Percentiles rank a stretch among this genome's conserved stretches.
Evolutionary conservation across 495 filamentous ascomycete genomes (phyloP).

Genomic region (Lophium mytilinum): DNA sequence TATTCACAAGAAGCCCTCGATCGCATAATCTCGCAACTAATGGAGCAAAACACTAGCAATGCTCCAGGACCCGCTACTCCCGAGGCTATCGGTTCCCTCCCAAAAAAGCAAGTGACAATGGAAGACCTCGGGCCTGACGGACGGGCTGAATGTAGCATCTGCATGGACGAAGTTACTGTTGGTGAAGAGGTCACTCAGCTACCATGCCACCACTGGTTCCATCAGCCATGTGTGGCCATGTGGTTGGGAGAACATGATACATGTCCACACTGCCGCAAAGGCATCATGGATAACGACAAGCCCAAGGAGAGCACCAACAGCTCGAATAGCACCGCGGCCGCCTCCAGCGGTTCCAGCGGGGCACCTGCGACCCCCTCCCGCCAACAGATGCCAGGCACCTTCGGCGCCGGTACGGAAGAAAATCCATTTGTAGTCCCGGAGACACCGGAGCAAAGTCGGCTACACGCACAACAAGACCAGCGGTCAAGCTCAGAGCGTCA

Average conservation of each 20-base stretch:
- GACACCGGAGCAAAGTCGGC: background rate
- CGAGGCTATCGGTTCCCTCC: slow-evolving; percentile 63
- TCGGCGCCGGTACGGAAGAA: slow-evolving; percentile 6
- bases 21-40: slow-evolving; percentile 75
- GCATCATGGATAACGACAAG: slow-evolving; percentile 42
- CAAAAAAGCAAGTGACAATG: slow-evolving; percentile 54
- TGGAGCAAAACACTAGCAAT: slow-evolving; percentile 71
- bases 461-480: background rate
- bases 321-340: background rate
- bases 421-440: slow-evolving; percentile 16
- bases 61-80: slow-evolving; percentile 76
- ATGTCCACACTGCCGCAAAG: slow-evolving; percentile 76
- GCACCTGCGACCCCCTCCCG: background rate
- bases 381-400: slow-evolving; percentile 17
- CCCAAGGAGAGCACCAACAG: background rate
- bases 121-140: slow-evolving; percentile 57
- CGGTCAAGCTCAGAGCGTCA: background rate
- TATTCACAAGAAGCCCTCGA: slow-evolving; percentile 88
- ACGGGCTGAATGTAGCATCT: slow-evolving; percentile 80
- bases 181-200: slow-evolving; percentile 70
- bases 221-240: slow-evolving; percentile 62
- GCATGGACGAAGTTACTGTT: slow-evolving; percentile 75
- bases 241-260: slow-evolving; percentile 88
- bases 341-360: background rate
- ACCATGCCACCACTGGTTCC: slow-evolving; percentile 91